These are phyloP conservation scores for Withania somnifera DNA, from an alignment of 305 asterid genomes.

Conservation along the genomic window DNA sequence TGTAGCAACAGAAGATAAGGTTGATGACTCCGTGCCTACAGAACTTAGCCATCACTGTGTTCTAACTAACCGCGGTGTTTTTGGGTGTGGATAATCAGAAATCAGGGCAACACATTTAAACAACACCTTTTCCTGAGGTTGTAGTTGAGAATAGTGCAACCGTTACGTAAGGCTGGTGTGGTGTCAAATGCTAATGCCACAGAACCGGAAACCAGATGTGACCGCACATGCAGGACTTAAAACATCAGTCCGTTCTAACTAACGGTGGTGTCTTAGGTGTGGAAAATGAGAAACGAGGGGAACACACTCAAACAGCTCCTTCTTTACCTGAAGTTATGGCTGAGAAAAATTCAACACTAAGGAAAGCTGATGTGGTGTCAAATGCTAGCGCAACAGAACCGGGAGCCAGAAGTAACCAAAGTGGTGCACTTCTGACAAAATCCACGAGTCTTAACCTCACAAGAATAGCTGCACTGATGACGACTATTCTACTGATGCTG, in stretches of 20 bases:
- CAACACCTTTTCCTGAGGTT: background rate
- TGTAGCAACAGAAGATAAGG: background rate
- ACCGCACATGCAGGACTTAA: background rate
- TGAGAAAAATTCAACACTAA: background rate
- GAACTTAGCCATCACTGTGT: no score
- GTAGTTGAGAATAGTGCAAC: background rate
- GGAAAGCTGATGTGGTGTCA: background rate
- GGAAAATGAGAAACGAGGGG: background rate
- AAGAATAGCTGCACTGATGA: background rate
- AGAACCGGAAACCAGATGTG: background rate
- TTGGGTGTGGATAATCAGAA: background rate
- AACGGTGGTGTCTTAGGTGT: background rate
- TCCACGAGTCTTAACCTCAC: background rate
- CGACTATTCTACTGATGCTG: background rate
- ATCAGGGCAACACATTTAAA: background rate
- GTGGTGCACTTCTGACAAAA: background rate
- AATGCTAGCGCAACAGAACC: background rate
- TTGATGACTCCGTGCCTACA: background rate
- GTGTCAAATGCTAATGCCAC: background rate
- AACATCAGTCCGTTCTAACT: background rate
- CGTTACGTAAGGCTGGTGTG: background rate
- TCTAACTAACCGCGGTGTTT: no score
- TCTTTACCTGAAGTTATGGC: background rate
- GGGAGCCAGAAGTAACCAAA: background rate
- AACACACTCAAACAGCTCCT: background rate